Base-by-base conservation (phyloP, 2,329 filamentous ascomycete genomes). In the Fusarium sp. region DNA sequence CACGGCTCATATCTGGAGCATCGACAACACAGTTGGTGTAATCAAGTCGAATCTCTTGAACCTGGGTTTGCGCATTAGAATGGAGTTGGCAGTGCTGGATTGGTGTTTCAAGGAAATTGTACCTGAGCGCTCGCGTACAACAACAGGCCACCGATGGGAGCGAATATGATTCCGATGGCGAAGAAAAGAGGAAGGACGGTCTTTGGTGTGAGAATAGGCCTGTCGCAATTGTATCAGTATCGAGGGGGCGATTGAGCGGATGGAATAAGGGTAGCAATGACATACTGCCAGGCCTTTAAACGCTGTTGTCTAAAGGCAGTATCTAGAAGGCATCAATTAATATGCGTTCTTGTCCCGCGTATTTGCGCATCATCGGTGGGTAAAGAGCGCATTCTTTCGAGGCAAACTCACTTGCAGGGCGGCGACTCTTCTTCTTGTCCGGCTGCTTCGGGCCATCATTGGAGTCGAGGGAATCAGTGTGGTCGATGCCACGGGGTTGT, bases 261-360 rank as follows among this genome's bases (percentile, higher is more conserved):
- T 23, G 57, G 34, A 57, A 57, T 60, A 55, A 53, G 25, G 28
- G 23, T 28, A 23, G 70, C 93, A 11, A 41, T 21, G 18, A 76
- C 93, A 82, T 86, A 97, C 92, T 99, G 96, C 96, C 96, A 99
- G 84, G 96, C 96, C 83, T 98, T 98, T 81, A 99, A 83, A 78
- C 96, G 90, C 82, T 99, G 96, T 80, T 99, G 96, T 75, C 96
- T 89, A 80, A 98, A 99, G 13, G 96, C 96, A 63, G 95, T 98
- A 83, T 98, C 93, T 97, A 77, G 65, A 40, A 59, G 53, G 21
- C 46, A 51, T 40, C 21, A 66, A 60, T 78, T 59, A 78, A 68
- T 48, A 54, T 50, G 40, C 20, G 21, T 60, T 28, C 40, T 54
- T 20, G 21, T 18, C 25, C n/a, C 18, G 11, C 25, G 42, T 32